phyloP scores from a whole-genome alignment of 441 rosid genomes.

The Croton setiger region DNA sequence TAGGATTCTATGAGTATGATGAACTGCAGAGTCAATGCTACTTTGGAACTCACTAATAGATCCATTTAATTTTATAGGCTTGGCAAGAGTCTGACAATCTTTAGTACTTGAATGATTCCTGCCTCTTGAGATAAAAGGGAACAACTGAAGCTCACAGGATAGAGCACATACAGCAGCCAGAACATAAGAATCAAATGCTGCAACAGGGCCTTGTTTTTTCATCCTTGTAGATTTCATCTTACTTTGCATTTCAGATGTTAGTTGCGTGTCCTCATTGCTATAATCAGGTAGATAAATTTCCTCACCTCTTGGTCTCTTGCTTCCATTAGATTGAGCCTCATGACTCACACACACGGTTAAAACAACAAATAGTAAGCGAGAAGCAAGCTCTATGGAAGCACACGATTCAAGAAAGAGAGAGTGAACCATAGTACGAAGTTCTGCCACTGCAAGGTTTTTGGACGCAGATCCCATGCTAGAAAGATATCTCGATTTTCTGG shows the following conservation, averaged over 20 bases:
- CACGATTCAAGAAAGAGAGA: conserved; percentile 91
- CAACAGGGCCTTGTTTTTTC: conserved; percentile 93
- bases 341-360: conserved; percentile 96
- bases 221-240: conserved; percentile 42
- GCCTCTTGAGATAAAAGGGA: conserved; percentile 71
- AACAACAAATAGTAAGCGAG: conserved; percentile 93
- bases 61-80: conserved; percentile 62
- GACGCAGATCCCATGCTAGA: conserved; percentile 61
- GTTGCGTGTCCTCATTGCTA: conserved; percentile 35
- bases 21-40: conserved; percentile 70
- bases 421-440: conserved; percentile 99
- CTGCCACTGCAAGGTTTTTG: conserved; percentile 94
- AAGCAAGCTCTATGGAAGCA: conserved; percentile 91
- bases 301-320: conserved; percentile 72
- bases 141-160: conserved; percentile 93
- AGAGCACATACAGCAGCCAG: conserved; percentile 99
- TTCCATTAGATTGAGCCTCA: conserved; percentile 87
- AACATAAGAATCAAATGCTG: conserved; percentile 97
- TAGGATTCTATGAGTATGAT: conserved; percentile 90
- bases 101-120: conserved; percentile 43
- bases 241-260: conserved; percentile 38
- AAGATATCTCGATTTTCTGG: conserved; percentile 51
- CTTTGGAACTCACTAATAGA: conserved; percentile 51
- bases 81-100: conserved; percentile 33
- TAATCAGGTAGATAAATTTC: conserved; percentile 41